These are phyloP conservation scores for Wickerhamomyces strasburgensis DNA, from an alignment of 805 yeast species.

Conservation along the genomic window DNA sequence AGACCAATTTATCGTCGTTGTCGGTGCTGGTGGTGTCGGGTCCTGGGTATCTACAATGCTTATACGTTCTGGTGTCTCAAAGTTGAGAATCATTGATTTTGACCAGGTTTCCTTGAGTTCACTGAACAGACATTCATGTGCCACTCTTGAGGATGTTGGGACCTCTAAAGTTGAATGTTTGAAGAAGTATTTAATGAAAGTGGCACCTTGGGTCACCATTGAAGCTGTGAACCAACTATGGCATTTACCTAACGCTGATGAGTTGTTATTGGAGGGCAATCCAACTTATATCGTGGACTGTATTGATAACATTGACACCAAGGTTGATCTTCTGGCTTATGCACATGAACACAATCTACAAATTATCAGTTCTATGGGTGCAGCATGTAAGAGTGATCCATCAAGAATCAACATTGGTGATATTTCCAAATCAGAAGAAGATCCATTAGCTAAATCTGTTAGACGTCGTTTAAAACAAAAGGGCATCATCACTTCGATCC, in stretches of 20 bases:
- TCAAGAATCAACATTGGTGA: conserved; percentile 87
- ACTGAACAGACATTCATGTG: conserved; percentile 91
- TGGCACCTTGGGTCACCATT: conserved; percentile 93
- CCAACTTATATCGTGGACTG: conserved; percentile 90
- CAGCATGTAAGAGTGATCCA: conserved; percentile 95
- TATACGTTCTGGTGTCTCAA: conserved; percentile 83
- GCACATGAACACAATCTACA: conserved; percentile 56
- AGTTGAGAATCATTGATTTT: conserved; percentile 79
- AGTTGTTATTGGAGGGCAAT: conserved; percentile 46
- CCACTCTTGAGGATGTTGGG: conserved; percentile 88
- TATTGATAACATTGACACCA: conserved; percentile 96
- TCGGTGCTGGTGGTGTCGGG: conserved; percentile 98
- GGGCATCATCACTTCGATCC: conserved; percentile 72
- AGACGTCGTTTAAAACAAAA: conserved; percentile 76
- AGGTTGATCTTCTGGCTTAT: conserved; percentile 79
- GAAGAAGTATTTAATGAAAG: conserved; percentile 55
- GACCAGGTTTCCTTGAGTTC: conserved; percentile 95
- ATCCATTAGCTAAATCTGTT: conserved; percentile 83
- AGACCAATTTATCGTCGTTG: conserved; percentile 65
- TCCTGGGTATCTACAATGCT: conserved; percentile 93
- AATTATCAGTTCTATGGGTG: conserved; percentile 94
- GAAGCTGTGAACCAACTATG: conserved; percentile 77
- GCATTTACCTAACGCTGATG: conserved; percentile 60
- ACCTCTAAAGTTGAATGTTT: conserved; percentile 82
- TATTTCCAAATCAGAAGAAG: conserved; percentile 86